Base-by-base conservation (phyloP, 208 protist genomes). In the Acanthamoeba lenticulata region DNA sequence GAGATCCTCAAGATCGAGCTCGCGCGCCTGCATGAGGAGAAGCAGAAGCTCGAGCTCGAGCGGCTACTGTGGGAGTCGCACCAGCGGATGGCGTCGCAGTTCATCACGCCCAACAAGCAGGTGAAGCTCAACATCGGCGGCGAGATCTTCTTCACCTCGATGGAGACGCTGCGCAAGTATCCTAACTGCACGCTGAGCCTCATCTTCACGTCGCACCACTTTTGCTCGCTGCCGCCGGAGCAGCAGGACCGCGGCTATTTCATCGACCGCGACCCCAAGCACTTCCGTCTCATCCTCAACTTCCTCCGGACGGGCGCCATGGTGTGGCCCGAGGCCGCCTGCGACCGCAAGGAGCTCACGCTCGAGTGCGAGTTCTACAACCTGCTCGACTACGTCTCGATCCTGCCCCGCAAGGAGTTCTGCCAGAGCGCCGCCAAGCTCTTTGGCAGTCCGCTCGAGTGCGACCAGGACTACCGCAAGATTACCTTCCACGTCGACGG, bases 321-420 rank as follows among this genome's bases (percentile, higher is more conserved):
- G 83, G 83, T 90, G 57, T 90, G 83, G 83, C 83, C 83, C 32
- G 52, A 69, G 21, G 65, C 83, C 21, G 55, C 83, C 83, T 21
- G 36, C 34, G 52, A 90, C 21, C 83, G 83, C 32, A 62, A 69
- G 34, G 52, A 90, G 57, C 83, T 90, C 38, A 72, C 69, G 83
- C 83, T 90, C 57, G 83, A 90, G 83, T 90, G 83, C 57, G n/a
- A 90, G 83, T 90, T 90, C 42, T 90, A 90, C 42, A 69, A 69
- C 83, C 34, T 90, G 13, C 17, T 90, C 36, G 52, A 90, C 11
- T 69, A 90, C 27, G 83, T 90, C 9, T 69, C 36, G n/a, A 29
- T 90, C 34, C 47, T 90, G 24, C 83, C 83, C 13, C 83, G 83
- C 47, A 62, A 47, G 34, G 52, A 90, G 52, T 90, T 90, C 38